phyloP scores from a whole-genome alignment of 257 asterid species.

The Salvia splendens region DNA sequence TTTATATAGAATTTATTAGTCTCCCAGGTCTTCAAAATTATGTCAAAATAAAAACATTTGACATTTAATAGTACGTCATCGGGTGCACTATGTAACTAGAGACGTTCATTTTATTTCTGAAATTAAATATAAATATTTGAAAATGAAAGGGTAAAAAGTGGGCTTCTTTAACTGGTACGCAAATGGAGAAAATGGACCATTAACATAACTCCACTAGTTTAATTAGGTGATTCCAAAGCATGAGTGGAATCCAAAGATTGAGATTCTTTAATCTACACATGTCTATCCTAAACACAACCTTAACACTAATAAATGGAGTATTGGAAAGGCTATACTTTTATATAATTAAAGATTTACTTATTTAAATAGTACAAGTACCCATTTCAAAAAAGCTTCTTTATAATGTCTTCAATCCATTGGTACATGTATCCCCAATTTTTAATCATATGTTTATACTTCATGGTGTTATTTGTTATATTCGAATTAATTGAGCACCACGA shows the following conservation, averaged over 20 bases:
- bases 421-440: neutral
- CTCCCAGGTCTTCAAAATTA: too few species aligned
- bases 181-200: constrained; percentile 22
- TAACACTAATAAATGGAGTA: neutral
- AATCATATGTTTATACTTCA: neutral
- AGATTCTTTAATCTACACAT: constrained; percentile 28
- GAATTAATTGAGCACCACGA: neutral
- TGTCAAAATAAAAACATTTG: too few species aligned
- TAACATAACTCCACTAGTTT: constrained; percentile 27
- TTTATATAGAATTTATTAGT: too few species aligned
- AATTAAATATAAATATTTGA: neutral
- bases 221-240: constrained; percentile 23
- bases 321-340: neutral
- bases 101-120: neutral
- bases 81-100: neutral
- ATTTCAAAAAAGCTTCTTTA: constrained; percentile 26
- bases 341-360: neutral
- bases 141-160: neutral
- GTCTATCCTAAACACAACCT: constrained; percentile 25
- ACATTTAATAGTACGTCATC: too few species aligned
- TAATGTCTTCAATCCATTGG: constrained; percentile 21
- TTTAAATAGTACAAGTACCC: neutral
- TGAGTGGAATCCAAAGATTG: constrained; percentile 15
- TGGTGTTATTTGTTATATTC: neutral
- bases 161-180: constrained; percentile 29